Evolutionary conservation across 352 stramenopile species (phyloP), one percentile per base, ranked within the genome.

Genomic region (Globisporangium rhizosaccharum): DNA sequence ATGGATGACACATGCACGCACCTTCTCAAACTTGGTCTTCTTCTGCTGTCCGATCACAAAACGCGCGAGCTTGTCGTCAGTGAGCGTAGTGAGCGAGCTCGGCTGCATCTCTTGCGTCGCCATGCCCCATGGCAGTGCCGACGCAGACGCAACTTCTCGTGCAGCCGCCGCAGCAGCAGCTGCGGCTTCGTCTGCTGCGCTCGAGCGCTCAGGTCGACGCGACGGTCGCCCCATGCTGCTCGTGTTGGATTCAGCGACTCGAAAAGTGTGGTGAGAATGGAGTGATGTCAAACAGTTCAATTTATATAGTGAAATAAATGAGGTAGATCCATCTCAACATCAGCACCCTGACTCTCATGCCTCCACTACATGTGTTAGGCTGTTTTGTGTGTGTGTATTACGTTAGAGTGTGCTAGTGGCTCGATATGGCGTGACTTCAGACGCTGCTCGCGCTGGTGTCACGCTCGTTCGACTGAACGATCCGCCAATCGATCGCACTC

Each of bases 11-110:
- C 33, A 30, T 10, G 26, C 12, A 23, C 65, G 51, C 17, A 88
- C 82, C 71, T 90, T 89, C 56, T 93, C 78, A 55, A 93, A 95
- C 72, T 90, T 91, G 68, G 81, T 92, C 57, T 95, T 95, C 61
- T 89, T 90, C 67, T 92, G 78, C 54, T 79, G 67, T 15, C 83
- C 85, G 39, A 95, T 68, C 42, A 85, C 81, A 50, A 91, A 91
- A 12, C 79, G 77, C 68, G 82, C 82, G 51, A 91, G 66, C 58
- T 91, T 91, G 59, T 91, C 82, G 66, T 91, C 82, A 33, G 82
- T 90, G 53, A 91, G 74, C 41, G 67, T 50, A 44, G 65, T 68
- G 33, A 91, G 63, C n/a, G 82, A 88, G 62, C 75, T 83, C 25
- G 78, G 79, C 67, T 91, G 75, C 64, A 89, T 87, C 50, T 85